These are phyloP conservation scores for Zygnema cylindricum DNA, from an alignment of 139 green algal species.

Conservation along the genomic window DNA sequence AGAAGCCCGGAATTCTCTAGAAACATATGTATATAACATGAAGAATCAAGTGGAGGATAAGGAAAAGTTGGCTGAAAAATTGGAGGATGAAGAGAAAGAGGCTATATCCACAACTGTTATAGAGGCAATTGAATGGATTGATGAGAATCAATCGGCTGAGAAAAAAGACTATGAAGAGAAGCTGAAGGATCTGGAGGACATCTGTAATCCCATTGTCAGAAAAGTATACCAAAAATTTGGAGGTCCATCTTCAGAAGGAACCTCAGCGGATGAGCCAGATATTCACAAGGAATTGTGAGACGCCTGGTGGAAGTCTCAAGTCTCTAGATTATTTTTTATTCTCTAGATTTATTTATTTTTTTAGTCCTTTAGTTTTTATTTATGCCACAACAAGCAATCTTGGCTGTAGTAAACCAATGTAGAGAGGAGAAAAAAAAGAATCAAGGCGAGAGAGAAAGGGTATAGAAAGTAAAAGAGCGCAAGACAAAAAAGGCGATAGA, in stretches of 20 bases:
- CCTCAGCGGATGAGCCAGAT: slow-evolving; percentile 77
- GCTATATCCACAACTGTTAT: slow-evolving; percentile 83
- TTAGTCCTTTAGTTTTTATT: too few species aligned
- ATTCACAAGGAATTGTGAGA: slow-evolving; percentile 87
- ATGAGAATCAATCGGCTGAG: slow-evolving; percentile 82
- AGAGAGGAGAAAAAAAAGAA: too few species aligned
- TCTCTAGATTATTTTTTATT: too few species aligned
- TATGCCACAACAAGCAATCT: too few species aligned
- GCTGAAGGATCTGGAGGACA: slow-evolving; percentile 94
- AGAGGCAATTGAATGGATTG: slow-evolving; percentile 91
- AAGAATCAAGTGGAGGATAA: slow-evolving; percentile 76
- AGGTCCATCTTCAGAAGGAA: slow-evolving; percentile 59
- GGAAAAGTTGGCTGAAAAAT: slow-evolving; percentile 86
- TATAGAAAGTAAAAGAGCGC: too few species aligned
- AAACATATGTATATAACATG: slow-evolving; percentile 83
- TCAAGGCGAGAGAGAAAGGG: too few species aligned
- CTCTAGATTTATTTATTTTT: too few species aligned
- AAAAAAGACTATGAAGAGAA: slow-evolving; percentile 95
- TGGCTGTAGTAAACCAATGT: too few species aligned
- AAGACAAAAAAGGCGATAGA: too few species aligned
- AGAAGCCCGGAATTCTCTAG: slow-evolving; percentile 79
- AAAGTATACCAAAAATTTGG: slow-evolving; percentile 75
- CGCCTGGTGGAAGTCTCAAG: too few species aligned
- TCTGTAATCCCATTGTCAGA: slow-evolving; percentile 87
- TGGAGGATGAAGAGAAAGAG: slow-evolving; percentile 87